Evolutionary conservation across 106 monocot species (phyloP), one percentile per base, ranked within the genome.

Genomic region (Agapanthus africanus): DNA sequence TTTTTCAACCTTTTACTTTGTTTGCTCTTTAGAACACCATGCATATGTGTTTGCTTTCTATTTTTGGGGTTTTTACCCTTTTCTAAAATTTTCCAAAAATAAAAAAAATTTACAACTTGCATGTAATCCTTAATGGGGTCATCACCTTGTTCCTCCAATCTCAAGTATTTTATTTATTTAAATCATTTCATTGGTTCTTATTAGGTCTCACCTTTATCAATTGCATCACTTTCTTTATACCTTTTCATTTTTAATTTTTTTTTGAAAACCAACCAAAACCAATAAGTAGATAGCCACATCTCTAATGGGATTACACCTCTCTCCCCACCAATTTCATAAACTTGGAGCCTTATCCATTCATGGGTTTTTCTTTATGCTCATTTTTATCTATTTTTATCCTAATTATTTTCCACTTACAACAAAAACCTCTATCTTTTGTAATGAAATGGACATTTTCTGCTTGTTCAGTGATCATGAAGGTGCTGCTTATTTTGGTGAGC

Each of bases 401-500:
- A 11, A 35, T 2, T 47, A 8, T 54, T 69, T 52, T 54, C 23
- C 8, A n/a, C n/a, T n/a, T n/a, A n/a, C n/a, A n/a, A n/a, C n/a
- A n/a, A n/a, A n/a, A n/a, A n/a, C n/a, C n/a, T n/a, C n/a, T 25
- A 32, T 57, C 18, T 28, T 57, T 38, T 25, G 37, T n/a, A 70
- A 57, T 70, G 23, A n/a, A 56, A 52, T 54, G 50, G 14, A 54
- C 15, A 18, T 52, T 34, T 31, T 71, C 66, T 70, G 37, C 33
- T 13, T 28, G 11, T 0, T 40, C 78, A 91, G 95, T 79, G 83
- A 95, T 65, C 81, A 83, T 14, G 84, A 82, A 63, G 88, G 83
- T 42, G 70, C 87, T 70, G 73, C 77, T 68, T 91, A 95, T 65
- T 91, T 95, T 71, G 88, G 81, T 35, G 95, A 84, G 69, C 64